Conservation (phyloP, 2,329 filamentous ascomycete genomes). For the Colletotrichum viniferum region DNA sequence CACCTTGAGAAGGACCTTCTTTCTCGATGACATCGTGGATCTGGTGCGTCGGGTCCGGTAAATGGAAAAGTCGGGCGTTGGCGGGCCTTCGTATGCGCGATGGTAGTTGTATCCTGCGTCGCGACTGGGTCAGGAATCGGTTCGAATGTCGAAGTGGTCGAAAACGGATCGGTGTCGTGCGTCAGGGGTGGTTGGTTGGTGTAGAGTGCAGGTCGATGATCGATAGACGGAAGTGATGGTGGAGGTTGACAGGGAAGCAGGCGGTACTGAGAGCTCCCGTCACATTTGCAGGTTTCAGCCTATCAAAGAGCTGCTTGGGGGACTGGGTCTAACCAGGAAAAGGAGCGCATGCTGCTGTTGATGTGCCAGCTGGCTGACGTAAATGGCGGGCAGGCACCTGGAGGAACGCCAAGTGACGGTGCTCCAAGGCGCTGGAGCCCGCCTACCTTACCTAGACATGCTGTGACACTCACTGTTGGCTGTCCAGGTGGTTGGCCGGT, state of each 20-base stretch:
- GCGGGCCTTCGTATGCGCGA: background rate
- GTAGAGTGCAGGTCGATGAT: conserved; percentile 19
- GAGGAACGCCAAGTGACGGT: background rate
- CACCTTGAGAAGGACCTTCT: conserved; percentile 93
- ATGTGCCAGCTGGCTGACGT: conserved; percentile 9
- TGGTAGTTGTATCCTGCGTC: background rate
- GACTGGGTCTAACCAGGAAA: conserved; percentile 16
- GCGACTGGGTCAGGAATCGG: conserved; percentile 4
- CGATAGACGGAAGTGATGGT: conserved; percentile 17
- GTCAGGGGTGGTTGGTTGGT: conserved; percentile 22
- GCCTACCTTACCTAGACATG: background rate
- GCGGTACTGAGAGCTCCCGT: conserved; percentile 22
- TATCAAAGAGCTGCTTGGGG: conserved; percentile 14
- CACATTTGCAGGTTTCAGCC: conserved; percentile 20
- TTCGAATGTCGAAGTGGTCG: conserved; percentile 5
- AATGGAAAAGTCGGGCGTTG: background rate
- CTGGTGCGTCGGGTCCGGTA: background rate
- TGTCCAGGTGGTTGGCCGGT: background rate
- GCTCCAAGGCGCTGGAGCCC: background rate
- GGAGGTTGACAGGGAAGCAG: conserved; percentile 21
- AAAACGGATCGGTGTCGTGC: conserved; percentile 16
- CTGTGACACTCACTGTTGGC: background rate
- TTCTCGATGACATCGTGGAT: conserved; percentile 74
- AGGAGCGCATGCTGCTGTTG: background rate
- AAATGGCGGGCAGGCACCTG: background rate